Percentiles rank a stretch among this genome's conserved stretches.
These are phyloP conservation scores for Monoraphidium neglectum DNA, from an alignment of 139 green algal species.

Conservation along the genomic window DNA sequence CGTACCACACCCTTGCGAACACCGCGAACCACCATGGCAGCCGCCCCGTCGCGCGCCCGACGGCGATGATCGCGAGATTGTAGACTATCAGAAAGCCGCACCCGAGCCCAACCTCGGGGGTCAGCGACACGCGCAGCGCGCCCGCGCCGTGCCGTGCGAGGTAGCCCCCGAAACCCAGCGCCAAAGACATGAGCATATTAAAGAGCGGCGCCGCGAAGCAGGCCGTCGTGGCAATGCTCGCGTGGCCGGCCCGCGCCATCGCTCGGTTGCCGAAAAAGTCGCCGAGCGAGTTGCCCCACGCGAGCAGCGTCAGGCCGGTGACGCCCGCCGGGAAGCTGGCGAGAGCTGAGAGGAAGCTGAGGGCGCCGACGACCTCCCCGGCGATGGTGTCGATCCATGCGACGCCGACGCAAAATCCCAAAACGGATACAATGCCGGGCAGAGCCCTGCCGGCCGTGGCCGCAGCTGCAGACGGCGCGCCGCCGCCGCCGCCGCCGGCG, in stretches of 20 bases:
- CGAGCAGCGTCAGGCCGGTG: conserved; percentile 86
- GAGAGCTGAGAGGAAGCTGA: conserved; percentile 69
- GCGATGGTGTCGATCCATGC: conserved; percentile 80
- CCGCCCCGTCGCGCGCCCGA: conserved; percentile 47
- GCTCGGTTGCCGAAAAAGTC: conserved; percentile 84
- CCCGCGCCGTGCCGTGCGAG: conserved; percentile 38
- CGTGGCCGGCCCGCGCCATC: conserved; percentile 69
- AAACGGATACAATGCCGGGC: conserved; percentile 20
- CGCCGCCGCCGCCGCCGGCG: not conserved
- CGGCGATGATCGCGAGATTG: conserved; percentile 51
- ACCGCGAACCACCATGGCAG: conserved; percentile 67
- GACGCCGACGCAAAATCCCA: conserved; percentile 76
- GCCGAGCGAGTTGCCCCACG: conserved; percentile 89
- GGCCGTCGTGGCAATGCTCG: conserved; percentile 86
- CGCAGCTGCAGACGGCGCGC: not conserved
- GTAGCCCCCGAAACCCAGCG: conserved; percentile 58
- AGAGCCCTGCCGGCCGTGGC: too few relatives aligned
- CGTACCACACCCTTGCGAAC: conserved; percentile 74
- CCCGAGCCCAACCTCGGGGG: conserved; percentile 62
- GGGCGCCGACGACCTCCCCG: conserved; percentile 70
- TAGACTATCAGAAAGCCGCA: conserved; percentile 61
- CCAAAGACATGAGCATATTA: conserved; percentile 86
- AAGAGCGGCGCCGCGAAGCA: conserved; percentile 93
- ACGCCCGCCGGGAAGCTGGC: conserved; percentile 58
- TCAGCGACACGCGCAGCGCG: conserved; percentile 41